Evolutionary conservation across 768 basidiomycete genomes (phyloP), one percentile per base, ranked within the genome.

Genomic region (Tricholoma saponaceum): DNA sequence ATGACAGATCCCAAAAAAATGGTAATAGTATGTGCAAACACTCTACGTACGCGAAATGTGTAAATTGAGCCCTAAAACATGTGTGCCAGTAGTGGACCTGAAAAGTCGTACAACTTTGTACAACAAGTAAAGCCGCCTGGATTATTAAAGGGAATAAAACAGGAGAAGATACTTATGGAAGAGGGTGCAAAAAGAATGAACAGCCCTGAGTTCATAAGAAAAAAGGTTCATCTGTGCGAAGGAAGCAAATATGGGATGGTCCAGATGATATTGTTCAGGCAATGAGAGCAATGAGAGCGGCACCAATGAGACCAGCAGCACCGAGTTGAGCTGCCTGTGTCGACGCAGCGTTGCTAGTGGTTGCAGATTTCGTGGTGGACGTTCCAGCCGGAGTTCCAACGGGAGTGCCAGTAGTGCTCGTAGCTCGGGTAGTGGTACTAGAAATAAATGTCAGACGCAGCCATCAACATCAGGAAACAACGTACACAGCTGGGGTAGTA

Each of bases 131-230:
- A 44, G 10, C 57, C 62, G 10, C 57, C 62, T 63, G 33, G 3
- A 14, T 32, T 5, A 28, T 55, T 2, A 7, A 8, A n/a, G 39
- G 14, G 16, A 32, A 22, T 57, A 22, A 12, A 9, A 26, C 47
- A 20, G 20, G 37, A n/a, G n/a, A 32, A 33, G 33, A 35, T 33
- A 32, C 30, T 4, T 44, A 22, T 20, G 33, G 20, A 18, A 47
- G 14, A 7, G 44, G 18, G 4, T 25, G 44, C 23, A 18, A 56
- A 20, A 14, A 41, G 20, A 14, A 60, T 74, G 26, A 53, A 81
- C 82, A 9, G 12, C 84, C 77, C 77, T 84, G 0, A 86, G 87
- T 63, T 88, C 86, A 77, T 47, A 87, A 72, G 72, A 90, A 74
- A 70, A 46, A 61, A 43, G 55, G 50, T 62, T 61, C 56, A 50